Evolutionary conservation across 306 rosid genomes (phyloP).

Genomic region (Pachyrhizus erosus): DNA sequence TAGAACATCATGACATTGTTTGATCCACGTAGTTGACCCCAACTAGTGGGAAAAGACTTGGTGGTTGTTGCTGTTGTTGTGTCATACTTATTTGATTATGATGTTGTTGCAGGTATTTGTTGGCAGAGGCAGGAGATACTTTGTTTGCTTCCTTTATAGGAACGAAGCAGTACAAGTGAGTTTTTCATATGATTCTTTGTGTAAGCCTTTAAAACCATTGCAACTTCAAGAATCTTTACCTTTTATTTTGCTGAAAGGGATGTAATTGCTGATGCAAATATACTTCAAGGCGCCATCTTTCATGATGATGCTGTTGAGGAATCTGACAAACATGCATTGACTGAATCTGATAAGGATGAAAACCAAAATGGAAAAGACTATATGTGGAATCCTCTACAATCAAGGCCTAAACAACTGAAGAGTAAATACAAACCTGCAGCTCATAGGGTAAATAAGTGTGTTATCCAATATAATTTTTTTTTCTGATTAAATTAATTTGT

Average conservation of each 20-base stretch:
- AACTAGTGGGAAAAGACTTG: neutral
- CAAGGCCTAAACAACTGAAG: slow-evolving; percentile 69
- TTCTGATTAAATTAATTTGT: slow-evolving; percentile 7
- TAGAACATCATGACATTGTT: neutral
- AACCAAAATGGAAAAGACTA: slow-evolving; percentile 66
- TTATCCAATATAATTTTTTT: neutral
- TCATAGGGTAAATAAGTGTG: slow-evolving; percentile 72
- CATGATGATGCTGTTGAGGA: slow-evolving; percentile 82
- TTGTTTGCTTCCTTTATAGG: slow-evolving; percentile 97
- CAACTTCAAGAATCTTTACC: slow-evolving; percentile 33
- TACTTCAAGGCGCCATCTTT: slow-evolving; percentile 98
- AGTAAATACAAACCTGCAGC: slow-evolving; percentile 83
- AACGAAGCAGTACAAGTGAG: slow-evolving; percentile 97
- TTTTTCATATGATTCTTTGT: slow-evolving; percentile 22
- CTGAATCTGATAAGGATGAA: slow-evolving; percentile 56
- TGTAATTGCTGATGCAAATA: slow-evolving; percentile 90
- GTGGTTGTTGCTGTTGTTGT: neutral
- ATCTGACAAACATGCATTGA: slow-evolving; percentile 47
- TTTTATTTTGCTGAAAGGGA: slow-evolving; percentile 71
- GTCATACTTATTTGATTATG: slow-evolving; percentile 32
- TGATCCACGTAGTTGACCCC: neutral
- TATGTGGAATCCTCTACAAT: slow-evolving; percentile 72
- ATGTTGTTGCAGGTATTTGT: slow-evolving; percentile 72
- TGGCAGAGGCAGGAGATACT: slow-evolving; percentile 98
- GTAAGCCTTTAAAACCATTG: slow-evolving; percentile 32